Conservation (phyloP, 1,284 basidiomycete species). For the Ustilago bromivora region DNA sequence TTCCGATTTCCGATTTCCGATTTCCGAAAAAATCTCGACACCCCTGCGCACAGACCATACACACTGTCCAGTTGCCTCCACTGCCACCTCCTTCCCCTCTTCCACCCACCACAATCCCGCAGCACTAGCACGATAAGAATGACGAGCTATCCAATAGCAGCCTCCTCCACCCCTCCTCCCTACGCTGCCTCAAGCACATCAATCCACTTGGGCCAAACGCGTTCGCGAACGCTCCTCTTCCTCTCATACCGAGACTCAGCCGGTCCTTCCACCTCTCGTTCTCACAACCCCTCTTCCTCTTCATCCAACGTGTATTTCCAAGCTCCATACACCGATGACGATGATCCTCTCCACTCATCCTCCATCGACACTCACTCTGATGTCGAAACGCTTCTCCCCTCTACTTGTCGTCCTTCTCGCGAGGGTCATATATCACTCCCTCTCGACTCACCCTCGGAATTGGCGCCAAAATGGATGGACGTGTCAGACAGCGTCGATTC, state of each 20-base stretch:
- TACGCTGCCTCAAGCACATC: slow-evolving; percentile 7
- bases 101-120: slow-evolving; percentile 1
- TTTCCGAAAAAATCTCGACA: neutral
- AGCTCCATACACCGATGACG: slow-evolving; percentile 60
- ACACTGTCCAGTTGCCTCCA: neutral
- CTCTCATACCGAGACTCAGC: slow-evolving; percentile 91
- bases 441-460: slow-evolving; percentile 13
- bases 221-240: slow-evolving; percentile 92
- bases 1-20: no score
- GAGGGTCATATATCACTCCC: slow-evolving; percentile 32
- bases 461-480: slow-evolving; percentile 69
- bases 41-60: slow-evolving; percentile 6
- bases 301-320: slow-evolving; percentile 17
- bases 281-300: slow-evolving; percentile 3
- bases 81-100: neutral
- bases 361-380: slow-evolving; percentile 12
- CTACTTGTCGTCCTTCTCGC: slow-evolving; percentile 7
- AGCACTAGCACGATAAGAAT: slow-evolving; percentile 1
- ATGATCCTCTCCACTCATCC: slow-evolving; percentile 39
- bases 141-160: slow-evolving; percentile 20
- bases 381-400: slow-evolving; percentile 18
- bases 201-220: slow-evolving; percentile 72
- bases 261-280: slow-evolving; percentile 29
- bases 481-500: slow-evolving; percentile 60
- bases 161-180: slow-evolving; percentile 35